Base-by-base conservation (phyloP, 2,329 filamentous ascomycete genomes). In the Zarea fungicola region DNA sequence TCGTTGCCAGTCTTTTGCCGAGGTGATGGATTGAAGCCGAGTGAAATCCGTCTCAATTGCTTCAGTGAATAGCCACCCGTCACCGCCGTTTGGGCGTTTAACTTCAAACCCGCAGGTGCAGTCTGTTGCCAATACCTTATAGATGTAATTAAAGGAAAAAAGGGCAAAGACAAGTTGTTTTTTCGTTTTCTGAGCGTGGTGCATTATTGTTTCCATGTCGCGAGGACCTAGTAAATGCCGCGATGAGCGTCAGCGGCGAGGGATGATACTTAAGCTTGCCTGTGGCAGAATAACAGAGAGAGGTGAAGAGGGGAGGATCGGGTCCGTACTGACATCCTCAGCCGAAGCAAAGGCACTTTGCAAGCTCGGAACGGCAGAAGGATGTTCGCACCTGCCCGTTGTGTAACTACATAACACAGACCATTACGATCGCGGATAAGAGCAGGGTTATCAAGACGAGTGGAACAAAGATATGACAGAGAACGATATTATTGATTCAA, bases 41-140 rank as follows among this genome's bases (percentile, higher is more conserved):
- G 81, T 68, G 60, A 91, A 91, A 66, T 91, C 83, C 18, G 84
- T 84, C 60, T 90, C 86, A 44, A 88, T 65, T 10, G 82, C 61
- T 52, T 90, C 81, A 3, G 84, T 88, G 62, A 87, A 90, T 45
- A 85, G 60, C 34, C 72, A 65, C 40, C 65, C 58, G 6, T 58
- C 50, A 4, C 61, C 55, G 23, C 67, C 65, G 39, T 66, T 60
- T n/a, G 69, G 72, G 32, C 72, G 65, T 52, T 69, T 71, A 37
- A 83, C 65, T 3, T 76, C 76, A 63, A 89, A 91, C 44, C 87
- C 87, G 61, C 87, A 92, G 58, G 86, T 79, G 67, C 87, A 91
- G 53, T 22, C 19, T 11, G 41, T 19, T 28, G 41, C 46, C 29
- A 37, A 41, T 18, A 10, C 37, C 6, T 16, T 13, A 6, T 23